Percentiles rank a stretch among this genome's conserved stretches.
phyloP scores from a whole-genome alignment of 306 rosid genomes.

The Quercus cerris region DNA sequence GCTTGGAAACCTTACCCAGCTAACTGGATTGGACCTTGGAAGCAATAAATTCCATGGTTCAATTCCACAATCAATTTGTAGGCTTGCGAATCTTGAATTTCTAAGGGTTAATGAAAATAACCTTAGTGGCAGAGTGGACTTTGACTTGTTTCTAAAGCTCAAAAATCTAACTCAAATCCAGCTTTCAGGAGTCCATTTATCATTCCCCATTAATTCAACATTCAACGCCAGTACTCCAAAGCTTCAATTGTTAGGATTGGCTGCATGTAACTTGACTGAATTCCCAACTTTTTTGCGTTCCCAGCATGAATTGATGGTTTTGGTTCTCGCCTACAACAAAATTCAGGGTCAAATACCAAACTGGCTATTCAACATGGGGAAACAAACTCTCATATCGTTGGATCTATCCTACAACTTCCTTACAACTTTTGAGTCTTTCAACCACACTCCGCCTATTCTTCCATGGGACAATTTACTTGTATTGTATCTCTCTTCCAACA shows the following conservation, averaged over 20 bases:
- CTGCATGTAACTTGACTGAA: rapidly evolving
- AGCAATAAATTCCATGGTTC: background rate
- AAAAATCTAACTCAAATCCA: rapidly evolving
- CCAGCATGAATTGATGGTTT: no score
- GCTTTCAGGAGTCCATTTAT: background rate
- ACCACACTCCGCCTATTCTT: no score
- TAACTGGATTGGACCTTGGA: background rate
- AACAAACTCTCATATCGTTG: rapidly evolving
- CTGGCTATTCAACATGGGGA: background rate
- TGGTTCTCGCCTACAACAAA: rapidly evolving
- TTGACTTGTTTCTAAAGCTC: background rate
- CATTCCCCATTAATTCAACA: background rate
- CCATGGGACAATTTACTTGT: rapidly evolving
- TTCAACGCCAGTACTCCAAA: background rate
- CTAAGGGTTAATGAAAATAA: rapidly evolving
- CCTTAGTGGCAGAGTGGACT: background rate
- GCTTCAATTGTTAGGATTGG: rapidly evolving
- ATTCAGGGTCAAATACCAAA: background rate
- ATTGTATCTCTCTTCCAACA: background rate
- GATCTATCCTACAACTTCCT: rapidly evolving
- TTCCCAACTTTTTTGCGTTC: background rate
- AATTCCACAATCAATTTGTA: background rate
- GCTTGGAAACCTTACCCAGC: no score
- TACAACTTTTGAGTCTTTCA: background rate
- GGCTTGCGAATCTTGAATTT: background rate